Evolutionary conservation across 768 basidiomycete species (phyloP), one percentile per base, ranked within the genome.

Genomic region (Boletus coccyginus): DNA sequence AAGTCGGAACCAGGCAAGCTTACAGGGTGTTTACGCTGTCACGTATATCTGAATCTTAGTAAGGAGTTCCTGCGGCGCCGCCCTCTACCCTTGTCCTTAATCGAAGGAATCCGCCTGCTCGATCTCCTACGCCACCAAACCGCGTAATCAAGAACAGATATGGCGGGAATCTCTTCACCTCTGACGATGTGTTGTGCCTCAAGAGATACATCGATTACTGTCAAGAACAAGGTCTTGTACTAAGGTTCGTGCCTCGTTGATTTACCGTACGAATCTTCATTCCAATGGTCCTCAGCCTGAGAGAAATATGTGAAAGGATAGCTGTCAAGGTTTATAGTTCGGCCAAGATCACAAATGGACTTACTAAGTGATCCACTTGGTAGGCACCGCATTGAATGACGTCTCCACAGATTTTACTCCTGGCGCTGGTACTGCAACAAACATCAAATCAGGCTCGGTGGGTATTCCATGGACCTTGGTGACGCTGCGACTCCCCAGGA

Each of bases 341-440:
- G 6, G 12, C 44, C 36, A 24, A 39, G 12, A 19, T 33, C 54
- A 46, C 27, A 32, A 40, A 27, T 49, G 11, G 2, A 42, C 39
- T 52, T 31, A 16, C 53, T 61, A 16, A 66, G 21, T 10, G 12
- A 62, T 53, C 24, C 19, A 14, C 5, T 11, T 17, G 27, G 1
- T 61, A 90, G 87, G 91, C 92, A 29, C 91, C 92, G n/a, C 21
- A 29, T 54, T 46, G 31, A 50, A 56, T 40, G 21, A 51, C n/a
- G 3, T 21, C 21, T 42, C 38, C 50, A 21, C 52, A 92, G 90
- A 12, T 93, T 93, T 68, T 93, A 92, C 68, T 93, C 91, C 1
- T 94, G 92, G 92, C 82, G 92, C 40, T 83, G 92, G 43, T 94
- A 93, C 65, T 94, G 92, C 75, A 94, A 94, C 68, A 94, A 93